phyloP scores from a whole-genome alignment of 306 rosid species.

The Inga laurina region DNA sequence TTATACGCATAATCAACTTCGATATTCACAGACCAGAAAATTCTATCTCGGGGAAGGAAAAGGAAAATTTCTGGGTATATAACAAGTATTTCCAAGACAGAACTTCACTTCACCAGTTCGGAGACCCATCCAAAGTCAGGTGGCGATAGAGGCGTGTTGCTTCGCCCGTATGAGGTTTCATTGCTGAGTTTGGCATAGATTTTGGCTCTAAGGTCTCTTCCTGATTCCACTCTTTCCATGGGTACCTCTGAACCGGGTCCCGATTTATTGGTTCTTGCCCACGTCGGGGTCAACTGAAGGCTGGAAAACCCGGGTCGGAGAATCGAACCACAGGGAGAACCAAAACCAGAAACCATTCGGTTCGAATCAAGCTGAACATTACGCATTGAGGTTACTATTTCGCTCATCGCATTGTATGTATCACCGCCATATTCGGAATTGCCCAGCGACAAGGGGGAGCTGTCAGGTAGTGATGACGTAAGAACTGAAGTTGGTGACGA shows the following conservation, averaged over 20 bases:
- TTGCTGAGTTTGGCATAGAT: conserved; percentile 65
- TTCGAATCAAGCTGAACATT: conserved; percentile 37
- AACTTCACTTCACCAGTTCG: conserved; percentile 42
- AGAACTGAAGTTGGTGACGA: conserved; percentile 68
- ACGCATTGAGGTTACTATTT: conserved; percentile 48
- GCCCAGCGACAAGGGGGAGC: conserved; percentile 52
- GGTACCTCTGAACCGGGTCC: conserved; percentile 38
- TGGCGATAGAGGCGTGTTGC: conserved; percentile 18
- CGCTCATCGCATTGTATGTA: conserved; percentile 34
- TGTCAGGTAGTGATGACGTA: conserved; percentile 41
- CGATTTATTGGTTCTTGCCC: background rate
- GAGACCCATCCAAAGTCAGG: conserved; percentile 57
- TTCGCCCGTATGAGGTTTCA: conserved; percentile 47
- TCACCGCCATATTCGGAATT: conserved; percentile 30
- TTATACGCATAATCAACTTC: background rate
- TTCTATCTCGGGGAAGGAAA: background rate
- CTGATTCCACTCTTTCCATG: conserved; percentile 87
- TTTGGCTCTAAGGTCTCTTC: conserved; percentile 59
- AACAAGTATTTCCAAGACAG: background rate
- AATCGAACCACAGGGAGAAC: conserved; percentile 33
- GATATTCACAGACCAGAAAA: conserved; percentile 37
- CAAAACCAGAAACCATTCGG: conserved; percentile 39
- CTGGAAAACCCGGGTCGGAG: conserved; percentile 39
- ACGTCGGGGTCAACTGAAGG: conserved; percentile 29
- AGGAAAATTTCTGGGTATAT: background rate